Conservation (phyloP, 1,284 basidiomycete species). For the Uromyces viciae-fabae region DNA sequence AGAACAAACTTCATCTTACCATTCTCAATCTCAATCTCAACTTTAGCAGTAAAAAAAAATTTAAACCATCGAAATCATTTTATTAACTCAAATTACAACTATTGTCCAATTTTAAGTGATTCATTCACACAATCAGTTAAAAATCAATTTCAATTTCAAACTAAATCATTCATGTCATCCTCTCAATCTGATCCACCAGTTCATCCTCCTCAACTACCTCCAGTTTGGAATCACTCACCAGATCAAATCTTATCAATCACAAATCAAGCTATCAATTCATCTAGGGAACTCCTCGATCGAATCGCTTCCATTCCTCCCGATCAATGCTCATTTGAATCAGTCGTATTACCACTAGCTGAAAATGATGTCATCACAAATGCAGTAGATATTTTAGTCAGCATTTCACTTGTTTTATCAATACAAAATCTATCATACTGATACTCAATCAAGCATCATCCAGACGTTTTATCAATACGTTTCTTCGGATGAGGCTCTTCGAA, state of each 20-base stretch:
- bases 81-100: background rate
- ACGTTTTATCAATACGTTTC: constrained; percentile 76
- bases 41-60: too few relatives aligned
- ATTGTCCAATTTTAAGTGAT: background rate
- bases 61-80: too few relatives aligned
- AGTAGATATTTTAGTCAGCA: constrained; percentile 60
- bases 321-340: constrained; percentile 58
- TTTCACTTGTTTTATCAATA: too few relatives aligned
- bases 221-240: constrained; percentile 67
- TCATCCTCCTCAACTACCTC: constrained; percentile 65
- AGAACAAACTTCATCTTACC: too few relatives aligned
- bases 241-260: constrained; percentile 63
- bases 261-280: constrained; percentile 62
- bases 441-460: background rate
- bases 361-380: constrained; percentile 62
- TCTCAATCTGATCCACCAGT: background rate
- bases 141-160: background rate
- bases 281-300: constrained; percentile 63
- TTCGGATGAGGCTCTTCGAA: constrained; percentile 65
- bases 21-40: too few relatives aligned
- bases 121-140: background rate
- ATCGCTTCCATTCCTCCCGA: constrained; percentile 62
- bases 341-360: constrained; percentile 62
- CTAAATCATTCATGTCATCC: background rate
- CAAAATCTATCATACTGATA: background rate